These are phyloP conservation scores for Diaporthe vaccinii DNA, from an alignment of 2,329 filamentous ascomycete species.

Conservation along the genomic window DNA sequence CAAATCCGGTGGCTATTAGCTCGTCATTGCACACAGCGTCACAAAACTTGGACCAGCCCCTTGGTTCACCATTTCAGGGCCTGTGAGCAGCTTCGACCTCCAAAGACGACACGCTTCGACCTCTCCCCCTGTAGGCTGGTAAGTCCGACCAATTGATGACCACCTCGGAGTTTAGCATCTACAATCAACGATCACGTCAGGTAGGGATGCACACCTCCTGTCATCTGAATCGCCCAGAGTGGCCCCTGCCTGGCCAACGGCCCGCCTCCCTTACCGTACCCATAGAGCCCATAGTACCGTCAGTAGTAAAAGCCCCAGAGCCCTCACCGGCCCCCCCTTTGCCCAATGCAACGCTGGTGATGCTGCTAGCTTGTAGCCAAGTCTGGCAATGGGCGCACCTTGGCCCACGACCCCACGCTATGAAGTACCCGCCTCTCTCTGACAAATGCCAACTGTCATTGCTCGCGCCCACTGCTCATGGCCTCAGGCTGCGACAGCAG, in stretches of 20 bases:
- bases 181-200: neutral
- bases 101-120: neutral
- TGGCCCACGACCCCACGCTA: neutral
- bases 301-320: neutral
- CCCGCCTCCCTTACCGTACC: slow-evolving; percentile 19
- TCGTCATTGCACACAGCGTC: neutral
- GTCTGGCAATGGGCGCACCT: neutral
- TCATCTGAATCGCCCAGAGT: neutral
- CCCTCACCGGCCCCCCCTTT: neutral
- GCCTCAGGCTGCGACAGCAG: neutral
- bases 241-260: neutral
- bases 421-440: neutral
- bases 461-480: neutral
- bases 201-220: neutral
- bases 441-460: slow-evolving; percentile 14
- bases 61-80: neutral
- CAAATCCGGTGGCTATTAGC: neutral
- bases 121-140: neutral
- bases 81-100: neutral
- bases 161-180: neutral
- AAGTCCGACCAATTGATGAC: neutral
- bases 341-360: neutral
- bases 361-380: neutral
- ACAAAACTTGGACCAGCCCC: neutral
- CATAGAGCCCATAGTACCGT: neutral